Conservation (phyloP, 805 yeast genomes). For the Lachancea dasiensis region DNA sequence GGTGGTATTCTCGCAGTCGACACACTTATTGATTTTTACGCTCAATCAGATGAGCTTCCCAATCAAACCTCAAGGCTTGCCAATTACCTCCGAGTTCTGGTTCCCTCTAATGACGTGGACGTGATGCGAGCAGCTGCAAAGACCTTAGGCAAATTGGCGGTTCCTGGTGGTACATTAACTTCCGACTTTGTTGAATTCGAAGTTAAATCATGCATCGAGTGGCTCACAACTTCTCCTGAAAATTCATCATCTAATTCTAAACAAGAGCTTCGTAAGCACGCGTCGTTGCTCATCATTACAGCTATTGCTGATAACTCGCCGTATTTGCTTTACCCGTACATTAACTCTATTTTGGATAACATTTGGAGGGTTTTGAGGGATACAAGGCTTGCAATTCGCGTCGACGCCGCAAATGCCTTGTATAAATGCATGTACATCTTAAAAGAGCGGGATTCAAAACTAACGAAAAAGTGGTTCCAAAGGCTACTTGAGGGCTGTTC, state of each 20-base stretch:
- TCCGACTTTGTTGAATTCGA: constrained; percentile 92
- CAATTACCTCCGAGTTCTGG: constrained; percentile 74
- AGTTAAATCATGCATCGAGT: constrained; percentile 81
- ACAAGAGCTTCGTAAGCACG: constrained; percentile 81
- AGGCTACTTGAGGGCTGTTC: constrained; percentile 64
- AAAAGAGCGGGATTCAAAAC: constrained; percentile 65
- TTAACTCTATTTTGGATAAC: constrained; percentile 70
- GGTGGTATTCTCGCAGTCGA: constrained; percentile 93
- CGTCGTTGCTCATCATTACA: constrained; percentile 76
- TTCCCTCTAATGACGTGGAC: constrained; percentile 74
- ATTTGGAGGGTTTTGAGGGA: constrained; percentile 88
- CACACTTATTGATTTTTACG: constrained; percentile 76
- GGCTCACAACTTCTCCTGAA: constrained; percentile 60
- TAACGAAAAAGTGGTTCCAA: constrained; percentile 71
- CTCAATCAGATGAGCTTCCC: constrained; percentile 76
- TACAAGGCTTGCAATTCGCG: constrained; percentile 62
- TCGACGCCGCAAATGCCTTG: constrained; percentile 78
- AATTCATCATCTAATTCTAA: constrained; percentile 47
- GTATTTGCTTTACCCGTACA: constrained; percentile 69
- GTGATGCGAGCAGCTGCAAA: constrained; percentile 84
- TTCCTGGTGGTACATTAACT: constrained; percentile 82
- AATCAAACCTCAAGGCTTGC: constrained; percentile 86
- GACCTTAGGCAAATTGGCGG: constrained; percentile 82
- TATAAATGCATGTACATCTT: constrained; percentile 74
- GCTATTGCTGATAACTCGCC: constrained; percentile 87